Evolutionary conservation across 1,284 basidiomycete genomes (phyloP), one percentile per base, ranked within the genome.

Genomic region (Naganishia albida): DNA sequence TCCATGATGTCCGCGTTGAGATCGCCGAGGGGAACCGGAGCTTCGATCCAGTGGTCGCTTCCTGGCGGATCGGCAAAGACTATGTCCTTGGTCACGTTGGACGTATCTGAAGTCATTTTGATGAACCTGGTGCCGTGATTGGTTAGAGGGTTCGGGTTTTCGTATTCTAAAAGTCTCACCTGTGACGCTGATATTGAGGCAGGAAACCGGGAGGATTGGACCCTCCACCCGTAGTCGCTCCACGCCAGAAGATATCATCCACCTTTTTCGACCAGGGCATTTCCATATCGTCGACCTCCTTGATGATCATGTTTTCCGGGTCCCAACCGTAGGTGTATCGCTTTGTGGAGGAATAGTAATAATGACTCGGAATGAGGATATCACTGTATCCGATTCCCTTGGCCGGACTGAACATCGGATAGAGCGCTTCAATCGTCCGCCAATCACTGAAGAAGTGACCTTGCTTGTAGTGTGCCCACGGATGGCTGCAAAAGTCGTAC

Each of bases 391-490:
- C 93, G 30, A 81, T 80, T 0, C 87, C 86, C 73, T 89, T 91
- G 0, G 91, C 90, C 0, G 93, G 93, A 2, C 90, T 93, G 77
- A 97, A 89, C 60, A 97, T 85, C 6, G 93, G 93, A 77, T 91
- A 93, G 16, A 94, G 82, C 1, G 86, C 85, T 15, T 89, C 85
- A 65, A 94, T 88, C 0, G 88, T 90, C 20, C 93, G 83, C 88
- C 91, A 95, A 77, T 97, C 93, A 20, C 90, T 91, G 84, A 95
- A 97, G 78, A 95, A 96, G 75, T 92, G 92, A 8, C 93, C 92
- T 74, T 96, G 93, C 49, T 84, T 83, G 73, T 88, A 88, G 72
- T 89, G 91, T 34, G 89, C 87, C 80, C 89, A 88, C 0, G 93
- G 93, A 50, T 86, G 82, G 30, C 82, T 75, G 78, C 93, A 97